phyloP scores from a whole-genome alignment of 805 yeast species.

The Clavispora asparagi region DNA sequence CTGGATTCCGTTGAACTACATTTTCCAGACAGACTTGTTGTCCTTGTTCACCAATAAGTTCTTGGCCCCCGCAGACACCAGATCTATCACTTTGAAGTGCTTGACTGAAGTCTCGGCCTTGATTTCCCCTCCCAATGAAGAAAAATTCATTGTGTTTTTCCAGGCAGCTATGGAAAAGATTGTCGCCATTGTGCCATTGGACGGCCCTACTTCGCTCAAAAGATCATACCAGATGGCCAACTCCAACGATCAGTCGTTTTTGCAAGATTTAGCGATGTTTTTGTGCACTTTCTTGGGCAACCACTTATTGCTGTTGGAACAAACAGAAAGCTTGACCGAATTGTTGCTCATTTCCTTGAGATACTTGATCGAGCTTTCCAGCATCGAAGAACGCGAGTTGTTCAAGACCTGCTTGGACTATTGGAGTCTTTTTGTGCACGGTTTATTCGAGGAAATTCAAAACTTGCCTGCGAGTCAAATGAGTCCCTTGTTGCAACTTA shows the following conservation, averaged over 20 bases:
- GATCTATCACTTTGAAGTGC: constrained; percentile 85
- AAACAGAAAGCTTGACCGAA: constrained; percentile 44
- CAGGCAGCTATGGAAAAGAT: constrained; percentile 69
- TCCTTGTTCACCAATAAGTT: constrained; percentile 70
- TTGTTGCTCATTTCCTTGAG: constrained; percentile 68
- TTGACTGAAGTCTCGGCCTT: constrained; percentile 84
- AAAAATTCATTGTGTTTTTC: constrained; percentile 64
- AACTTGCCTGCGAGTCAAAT: constrained; percentile 66
- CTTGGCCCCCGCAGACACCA: constrained; percentile 68
- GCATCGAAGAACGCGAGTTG: constrained; percentile 91
- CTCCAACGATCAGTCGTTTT: constrained; percentile 84
- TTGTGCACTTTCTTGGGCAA: constrained; percentile 76
- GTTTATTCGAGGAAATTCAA: constrained; percentile 81
- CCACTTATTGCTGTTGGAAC: constrained; percentile 65
- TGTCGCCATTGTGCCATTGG: constrained; percentile 56
- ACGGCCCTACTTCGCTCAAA: constrained; percentile 59
- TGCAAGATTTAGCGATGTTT: constrained; percentile 93
- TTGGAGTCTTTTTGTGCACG: constrained; percentile 84
- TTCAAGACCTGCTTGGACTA: constrained; percentile 94
- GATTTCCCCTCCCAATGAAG: constrained; percentile 45
- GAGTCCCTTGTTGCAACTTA: constrained; percentile 71
- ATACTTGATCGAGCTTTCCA: constrained; percentile 78
- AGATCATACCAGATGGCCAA: constrained; percentile 68
- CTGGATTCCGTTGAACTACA: constrained; percentile 90
- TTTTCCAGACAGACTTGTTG: constrained; percentile 82